Conservation (phyloP, 2,329 filamentous ascomycete genomes). For the Metarhizium robertsii region DNA sequence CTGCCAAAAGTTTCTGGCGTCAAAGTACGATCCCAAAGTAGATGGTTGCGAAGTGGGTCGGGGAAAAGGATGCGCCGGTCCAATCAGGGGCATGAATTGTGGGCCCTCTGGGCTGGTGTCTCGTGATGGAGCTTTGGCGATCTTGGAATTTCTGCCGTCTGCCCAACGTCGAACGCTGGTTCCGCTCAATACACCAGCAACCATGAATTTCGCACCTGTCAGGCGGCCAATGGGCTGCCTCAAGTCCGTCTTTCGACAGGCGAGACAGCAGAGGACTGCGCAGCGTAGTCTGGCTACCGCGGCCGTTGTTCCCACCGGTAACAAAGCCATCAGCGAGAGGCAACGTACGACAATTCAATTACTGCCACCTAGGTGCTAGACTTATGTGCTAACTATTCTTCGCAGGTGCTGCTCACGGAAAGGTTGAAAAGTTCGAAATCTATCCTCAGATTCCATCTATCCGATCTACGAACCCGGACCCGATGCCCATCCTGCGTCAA, state of each 20-base stretch:
- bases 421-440: slow-evolving; percentile 35
- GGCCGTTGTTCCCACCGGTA: slow-evolving; percentile 11
- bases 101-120: background rate
- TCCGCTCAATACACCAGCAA: slow-evolving; percentile 14
- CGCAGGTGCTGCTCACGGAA: slow-evolving; percentile 24
- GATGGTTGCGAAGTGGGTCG: slow-evolving; percentile 12
- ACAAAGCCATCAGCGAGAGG: slow-evolving; percentile 20
- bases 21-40: background rate
- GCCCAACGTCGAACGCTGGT: background rate
- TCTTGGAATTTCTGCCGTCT: background rate
- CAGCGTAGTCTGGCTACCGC: slow-evolving; percentile 40
- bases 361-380: background rate
- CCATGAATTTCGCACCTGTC: slow-evolving; percentile 52
- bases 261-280: slow-evolving; percentile 37
- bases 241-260: slow-evolving; percentile 53
- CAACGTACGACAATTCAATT: slow-evolving; percentile 22
- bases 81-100: slow-evolving; percentile 25
- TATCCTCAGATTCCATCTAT: slow-evolving; percentile 49
- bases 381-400: slow-evolving; percentile 8
- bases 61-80: slow-evolving; percentile 22
- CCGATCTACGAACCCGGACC: slow-evolving; percentile 49
- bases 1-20: slow-evolving; percentile 7
- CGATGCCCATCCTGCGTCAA: slow-evolving; percentile 56
- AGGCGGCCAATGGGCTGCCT: slow-evolving; percentile 63
- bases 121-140: slow-evolving; percentile 1